phyloP scores from a whole-genome alignment of 345 rosid genomes.

The Toxicodendron radicans region DNA sequence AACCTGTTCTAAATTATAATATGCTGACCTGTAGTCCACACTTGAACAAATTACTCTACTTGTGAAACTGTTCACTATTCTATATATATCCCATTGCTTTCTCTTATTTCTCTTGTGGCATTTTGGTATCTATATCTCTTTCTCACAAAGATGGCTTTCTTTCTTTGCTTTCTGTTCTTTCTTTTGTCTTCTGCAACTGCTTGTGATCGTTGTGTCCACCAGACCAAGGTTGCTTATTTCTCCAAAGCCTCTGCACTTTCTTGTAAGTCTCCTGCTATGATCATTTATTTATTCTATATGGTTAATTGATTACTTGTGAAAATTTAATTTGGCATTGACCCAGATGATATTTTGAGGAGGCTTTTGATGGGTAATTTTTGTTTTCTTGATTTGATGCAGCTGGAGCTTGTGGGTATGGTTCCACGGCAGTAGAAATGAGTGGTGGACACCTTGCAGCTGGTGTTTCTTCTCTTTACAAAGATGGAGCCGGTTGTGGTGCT shows the following conservation, averaged over 20 bases:
- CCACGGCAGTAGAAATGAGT: conserved; percentile 60
- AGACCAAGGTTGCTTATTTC: conserved; percentile 69
- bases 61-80: not conserved
- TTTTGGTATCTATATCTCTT: not conserved
- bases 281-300: not conserved
- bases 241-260: conserved; percentile 65
- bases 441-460: conserved; percentile 76
- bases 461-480: conserved; percentile 68
- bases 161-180: conserved; percentile 36
- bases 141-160: conserved; percentile 38
- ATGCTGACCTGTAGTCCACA: conserved; percentile 56
- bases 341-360: conserved; percentile 26
- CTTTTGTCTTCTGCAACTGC: conserved; percentile 52
- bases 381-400: conserved; percentile 46
- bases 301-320: not conserved
- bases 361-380: conserved; percentile 27
- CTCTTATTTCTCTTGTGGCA: conserved; percentile 6
- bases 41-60: not conserved
- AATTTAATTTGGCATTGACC: conserved; percentile 20
- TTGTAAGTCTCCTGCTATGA: conserved; percentile 30
- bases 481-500: conserved; percentile 89
- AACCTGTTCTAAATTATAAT: not conserved
- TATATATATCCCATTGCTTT: conserved; percentile 2
- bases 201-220: conserved; percentile 88
- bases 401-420: conserved; percentile 92